phyloP scores from a whole-genome alignment of 495 filamentous ascomycete genomes.

The Chaetomium cochliodes region DNA sequence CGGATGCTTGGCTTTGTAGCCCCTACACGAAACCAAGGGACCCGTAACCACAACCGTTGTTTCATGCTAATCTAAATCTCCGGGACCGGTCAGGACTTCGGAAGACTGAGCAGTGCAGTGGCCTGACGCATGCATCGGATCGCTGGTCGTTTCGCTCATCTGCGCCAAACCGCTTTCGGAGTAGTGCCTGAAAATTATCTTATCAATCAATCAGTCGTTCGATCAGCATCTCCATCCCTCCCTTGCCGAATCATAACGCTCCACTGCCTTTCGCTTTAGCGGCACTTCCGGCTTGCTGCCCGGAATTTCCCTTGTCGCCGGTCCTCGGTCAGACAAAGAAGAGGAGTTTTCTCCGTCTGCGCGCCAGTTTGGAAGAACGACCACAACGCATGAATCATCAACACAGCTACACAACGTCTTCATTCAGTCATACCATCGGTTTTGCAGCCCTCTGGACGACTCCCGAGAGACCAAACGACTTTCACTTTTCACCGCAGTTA shows the following conservation, averaged over 20 bases:
- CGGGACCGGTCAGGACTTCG: background rate
- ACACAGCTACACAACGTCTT: background rate
- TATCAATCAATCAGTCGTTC: conserved; percentile 42
- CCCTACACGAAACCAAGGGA: background rate
- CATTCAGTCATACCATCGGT: background rate
- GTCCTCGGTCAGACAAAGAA: conserved; percentile 14
- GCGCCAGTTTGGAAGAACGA: background rate
- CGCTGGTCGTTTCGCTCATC: background rate
- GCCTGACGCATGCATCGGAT: background rate
- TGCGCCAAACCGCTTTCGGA: conserved; percentile 18
- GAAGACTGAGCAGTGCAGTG: background rate
- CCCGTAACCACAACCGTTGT: background rate
- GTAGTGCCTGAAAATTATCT: conserved; percentile 32
- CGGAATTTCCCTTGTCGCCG: conserved; percentile 7
- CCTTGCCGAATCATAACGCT: conserved; percentile 30
- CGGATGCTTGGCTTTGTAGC: background rate
- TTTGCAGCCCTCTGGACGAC: background rate
- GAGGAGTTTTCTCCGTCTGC: background rate
- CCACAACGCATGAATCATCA: background rate
- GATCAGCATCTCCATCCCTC: conserved; percentile 25
- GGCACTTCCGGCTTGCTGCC: conserved; percentile 25
- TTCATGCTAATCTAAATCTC: background rate
- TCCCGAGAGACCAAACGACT: background rate
- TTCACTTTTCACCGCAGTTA: too few relatives aligned
- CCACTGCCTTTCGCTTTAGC: conserved; percentile 14